Base-by-base conservation (phyloP, 1,284 basidiomycete species). In the Ganoderma lingzhi region DNA sequence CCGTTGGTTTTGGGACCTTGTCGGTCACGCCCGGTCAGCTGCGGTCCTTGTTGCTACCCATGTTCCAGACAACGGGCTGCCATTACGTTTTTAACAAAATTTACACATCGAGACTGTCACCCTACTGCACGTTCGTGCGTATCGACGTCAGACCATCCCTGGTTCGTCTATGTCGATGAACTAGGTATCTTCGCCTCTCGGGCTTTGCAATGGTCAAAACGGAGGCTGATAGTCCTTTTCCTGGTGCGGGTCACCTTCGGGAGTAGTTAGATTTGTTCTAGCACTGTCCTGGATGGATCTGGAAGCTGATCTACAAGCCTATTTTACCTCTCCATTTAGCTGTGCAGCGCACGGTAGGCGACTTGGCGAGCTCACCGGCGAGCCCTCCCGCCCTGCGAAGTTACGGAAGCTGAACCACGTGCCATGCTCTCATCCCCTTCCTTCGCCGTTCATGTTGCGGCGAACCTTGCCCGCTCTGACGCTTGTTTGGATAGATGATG, bases 11-110 rank as follows among this genome's bases (percentile, higher is more conserved):
- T 23, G 23, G 23, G 48, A 51, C 48, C 23, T 28, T 23, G 48
- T 51, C 48, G 48, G 48, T 51, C 48, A 51, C 23, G 48, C 23
- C 48, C 48, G 48, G 48, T 51, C 48, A 51, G 23, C 48, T 51
- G 48, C 48, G 48, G 48, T 51, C 48, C 48, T 51, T n/a, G 48
- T 51, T 51, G 48, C 48, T 51, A 51, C 48, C 48, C 48, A 51
- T 9, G 17, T 48, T 48, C 45, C n/a, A 8, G 17, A 28, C 48
- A 51, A 28, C 23, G 9, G 48, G 10, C 48, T 28, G 23, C 23
- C 23, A 28, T 19, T 28, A 28, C 48, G 23, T 10, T 51, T 10
- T 23, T 28, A 28, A 23, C 9, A 14, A 51, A n/a, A 23, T 23
- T 23, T 28, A 14, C 48, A 9, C 3, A 8, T 45, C 44, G 10